Evolutionary conservation across 176 grass and related monocot genomes (phyloP).

Genomic region (Hordeum marinum): DNA sequence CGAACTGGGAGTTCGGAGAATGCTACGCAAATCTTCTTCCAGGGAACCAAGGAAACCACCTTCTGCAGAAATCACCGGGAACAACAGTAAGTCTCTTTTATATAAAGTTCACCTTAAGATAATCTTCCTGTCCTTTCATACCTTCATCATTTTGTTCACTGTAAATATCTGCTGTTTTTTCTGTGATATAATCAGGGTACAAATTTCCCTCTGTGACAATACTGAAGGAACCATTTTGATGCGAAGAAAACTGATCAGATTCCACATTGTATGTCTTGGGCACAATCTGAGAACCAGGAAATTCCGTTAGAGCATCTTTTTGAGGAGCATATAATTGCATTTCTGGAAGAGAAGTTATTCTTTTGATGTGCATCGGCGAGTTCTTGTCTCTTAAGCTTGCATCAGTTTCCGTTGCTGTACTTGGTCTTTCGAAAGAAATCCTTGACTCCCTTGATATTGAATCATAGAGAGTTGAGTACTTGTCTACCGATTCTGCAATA

Average conservation of each 20-base stretch:
- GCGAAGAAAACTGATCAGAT: constrained; percentile 15
- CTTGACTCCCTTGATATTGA: constrained; percentile 34
- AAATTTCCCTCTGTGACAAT: constrained; percentile 24
- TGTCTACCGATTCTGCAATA: constrained; percentile 62
- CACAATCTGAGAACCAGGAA: constrained; percentile 14
- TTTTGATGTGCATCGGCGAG: constrained; percentile 26
- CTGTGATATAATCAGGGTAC: constrained; percentile 14
- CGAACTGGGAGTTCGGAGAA: constrained; percentile 31
- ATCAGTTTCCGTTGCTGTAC: neutral
- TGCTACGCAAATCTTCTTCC: constrained; percentile 29
- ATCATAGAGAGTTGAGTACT: constrained; percentile 56
- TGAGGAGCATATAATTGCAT: constrained; percentile 30
- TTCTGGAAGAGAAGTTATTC: constrained; percentile 70
- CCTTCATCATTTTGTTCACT: constrained; percentile 27
- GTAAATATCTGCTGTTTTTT: constrained; percentile 25
- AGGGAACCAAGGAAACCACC: constrained; percentile 1
- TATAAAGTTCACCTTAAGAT: neutral
- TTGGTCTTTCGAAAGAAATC: constrained; percentile 26
- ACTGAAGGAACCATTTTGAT: constrained; percentile 6
- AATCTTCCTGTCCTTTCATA: neutral
- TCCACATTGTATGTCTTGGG: neutral
- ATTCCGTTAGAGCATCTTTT: constrained; percentile 17
- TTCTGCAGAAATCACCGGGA: constrained; percentile 15
- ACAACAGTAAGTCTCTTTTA: neutral
- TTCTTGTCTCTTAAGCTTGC: constrained; percentile 20